phyloP scores from a whole-genome alignment of 352 stramenopile species.

The Phytopythium aichiense region DNA sequence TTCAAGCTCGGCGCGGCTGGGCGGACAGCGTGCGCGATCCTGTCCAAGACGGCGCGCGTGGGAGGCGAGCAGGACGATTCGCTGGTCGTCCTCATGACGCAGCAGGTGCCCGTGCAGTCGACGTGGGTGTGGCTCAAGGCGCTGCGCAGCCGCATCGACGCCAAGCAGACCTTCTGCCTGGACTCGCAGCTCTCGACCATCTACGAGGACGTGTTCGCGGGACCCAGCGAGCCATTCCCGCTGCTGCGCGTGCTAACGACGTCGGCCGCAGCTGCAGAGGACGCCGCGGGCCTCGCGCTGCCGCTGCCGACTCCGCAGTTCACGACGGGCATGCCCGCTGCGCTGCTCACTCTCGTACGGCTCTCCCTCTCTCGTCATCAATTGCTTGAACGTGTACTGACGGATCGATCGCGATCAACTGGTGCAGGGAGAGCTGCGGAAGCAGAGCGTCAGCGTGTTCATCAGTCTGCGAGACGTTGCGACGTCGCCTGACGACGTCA shows the following conservation, averaged over 20 bases:
- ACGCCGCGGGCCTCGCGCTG: slow-evolving; percentile 17
- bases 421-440: slow-evolving; percentile 44
- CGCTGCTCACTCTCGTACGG: slow-evolving; percentile 53
- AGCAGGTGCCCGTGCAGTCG: slow-evolving; percentile 33
- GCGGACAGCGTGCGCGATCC: slow-evolving; percentile 24
- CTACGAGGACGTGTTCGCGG: slow-evolving; percentile 34
- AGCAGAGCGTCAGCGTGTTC: slow-evolving; percentile 47
- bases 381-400: background rate
- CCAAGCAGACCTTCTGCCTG: slow-evolving; percentile 48
- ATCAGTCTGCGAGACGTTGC: slow-evolving; percentile 49
- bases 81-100: slow-evolving; percentile 34
- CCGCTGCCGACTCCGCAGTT: slow-evolving; percentile 57
- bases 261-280: slow-evolving; percentile 6
- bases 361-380: background rate
- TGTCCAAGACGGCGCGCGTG: slow-evolving; percentile 36
- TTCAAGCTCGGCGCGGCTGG: slow-evolving; percentile 17
- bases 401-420: background rate
- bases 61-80: slow-evolving; percentile 23
- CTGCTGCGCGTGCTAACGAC: slow-evolving; percentile 48
- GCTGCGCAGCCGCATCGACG: slow-evolving; percentile 34
- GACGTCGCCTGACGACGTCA: slow-evolving; percentile 29
- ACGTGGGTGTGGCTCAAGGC: slow-evolving; percentile 51
- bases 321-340: slow-evolving; percentile 41
- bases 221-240: slow-evolving; percentile 20
- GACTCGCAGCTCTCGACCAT: slow-evolving; percentile 55